Base-by-base conservation (phyloP, 495 filamentous ascomycete species). In the Cladorrhinum samala region DNA sequence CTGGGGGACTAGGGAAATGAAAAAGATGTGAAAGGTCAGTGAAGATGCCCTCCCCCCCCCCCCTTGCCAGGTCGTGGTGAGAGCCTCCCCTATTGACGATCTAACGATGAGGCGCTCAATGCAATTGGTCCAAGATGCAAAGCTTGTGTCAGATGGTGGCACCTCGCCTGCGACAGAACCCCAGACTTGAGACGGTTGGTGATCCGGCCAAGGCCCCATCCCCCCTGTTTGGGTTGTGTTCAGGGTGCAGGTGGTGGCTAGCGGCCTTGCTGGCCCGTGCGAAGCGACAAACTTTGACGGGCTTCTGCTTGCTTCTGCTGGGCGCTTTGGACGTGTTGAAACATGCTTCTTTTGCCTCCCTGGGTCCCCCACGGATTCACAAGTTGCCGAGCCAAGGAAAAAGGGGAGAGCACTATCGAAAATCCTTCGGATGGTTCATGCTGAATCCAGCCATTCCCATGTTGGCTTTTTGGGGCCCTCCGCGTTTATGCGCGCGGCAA, bases 111-210 rank as follows among this genome's bases (percentile, higher is more conserved):
- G 24, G 18, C 13, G 19, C 17, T 9, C 0, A 24, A n/a, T 23
- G 49, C 37, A 11, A 65, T 65, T 63, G 58, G 61, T 51, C 48
- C 20, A 44, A 6, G 3, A 30, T 46, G 36, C 14, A 60, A 61
- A 56, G 56, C 54, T 60, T 58, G 54, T 60, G 36, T 56, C 58
- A 54, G 55, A 52, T 25, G 27, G 44, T 30, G 37, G 20, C 11
- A 46, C 14, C 36, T 50, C 30, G 50, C 18, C 23, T 54, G 54
- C 33, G 18, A 24, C 56, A 19, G 48, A 27, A 36, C 56, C 59
- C 49, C 62, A 52, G 46, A 61, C 51, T 60, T 65, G 63, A 65
- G 63, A 65, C 63, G 62, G 52, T 53, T 40, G 52, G 33, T 56
- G 59, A 52, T 46, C 49, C 40, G 53, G 46, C 42, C 53, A 30